phyloP scores from a whole-genome alignment of 306 rosid species.

The Dryas octopetala region DNA sequence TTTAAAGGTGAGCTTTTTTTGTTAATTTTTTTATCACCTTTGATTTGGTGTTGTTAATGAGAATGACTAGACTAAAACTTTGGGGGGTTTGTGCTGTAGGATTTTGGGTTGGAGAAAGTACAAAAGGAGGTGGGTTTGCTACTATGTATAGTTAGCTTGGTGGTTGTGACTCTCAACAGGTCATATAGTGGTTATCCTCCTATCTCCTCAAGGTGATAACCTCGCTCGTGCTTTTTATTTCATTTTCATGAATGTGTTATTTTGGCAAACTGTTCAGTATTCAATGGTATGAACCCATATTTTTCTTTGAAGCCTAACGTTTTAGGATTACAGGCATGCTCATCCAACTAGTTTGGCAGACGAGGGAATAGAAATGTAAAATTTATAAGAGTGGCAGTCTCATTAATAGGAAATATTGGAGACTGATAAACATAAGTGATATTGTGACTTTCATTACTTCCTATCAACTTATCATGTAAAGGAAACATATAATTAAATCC shows the following conservation, averaged over 20 bases:
- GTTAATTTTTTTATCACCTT: not conserved
- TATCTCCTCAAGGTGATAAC: slow-evolving; percentile 57
- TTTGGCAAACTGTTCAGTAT: not conserved
- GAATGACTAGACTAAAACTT: not conserved
- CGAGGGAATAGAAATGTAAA: not conserved
- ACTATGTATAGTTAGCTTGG: slow-evolving; percentile 60
- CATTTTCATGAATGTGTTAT: not conserved
- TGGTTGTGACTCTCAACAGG: slow-evolving; percentile 61
- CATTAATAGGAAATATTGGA: not conserved
- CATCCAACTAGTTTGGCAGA: not conserved
- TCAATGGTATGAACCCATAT: not conserved
- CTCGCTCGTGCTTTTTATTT: not conserved
- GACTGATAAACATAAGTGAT: not conserved
- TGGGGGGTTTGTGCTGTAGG: slow-evolving; percentile 41
- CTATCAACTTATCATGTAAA: not conserved
- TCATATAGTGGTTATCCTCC: slow-evolving; percentile 55
- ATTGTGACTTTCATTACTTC: not conserved
- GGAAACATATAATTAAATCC: not conserved
- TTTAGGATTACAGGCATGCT: not conserved
- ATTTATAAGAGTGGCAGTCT: not conserved
- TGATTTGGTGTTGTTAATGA: slow-evolving; percentile 2
- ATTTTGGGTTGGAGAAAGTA: slow-evolving; percentile 56
- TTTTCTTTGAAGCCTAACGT: not conserved
- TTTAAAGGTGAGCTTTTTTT: slow-evolving; percentile 40
- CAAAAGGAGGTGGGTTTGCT: slow-evolving; percentile 57